Conservation (phyloP, 2,329 filamentous ascomycete species). For the Golovinomyces cichoracearum region DNA sequence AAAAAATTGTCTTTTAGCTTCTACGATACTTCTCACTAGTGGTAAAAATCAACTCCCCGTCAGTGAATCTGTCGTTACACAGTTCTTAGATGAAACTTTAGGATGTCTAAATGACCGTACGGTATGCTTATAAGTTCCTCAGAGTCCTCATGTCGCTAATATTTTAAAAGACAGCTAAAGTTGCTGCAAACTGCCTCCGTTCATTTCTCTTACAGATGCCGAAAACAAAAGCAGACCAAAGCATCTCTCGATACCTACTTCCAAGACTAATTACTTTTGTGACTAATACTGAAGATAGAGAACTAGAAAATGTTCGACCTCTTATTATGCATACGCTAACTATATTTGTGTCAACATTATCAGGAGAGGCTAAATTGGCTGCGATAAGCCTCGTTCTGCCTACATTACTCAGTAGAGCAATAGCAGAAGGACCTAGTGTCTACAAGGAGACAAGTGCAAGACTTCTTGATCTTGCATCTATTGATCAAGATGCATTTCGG, state of each 20-base stretch:
- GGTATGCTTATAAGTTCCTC: slow-evolving; percentile 19
- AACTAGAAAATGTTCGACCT: slow-evolving; percentile 49
- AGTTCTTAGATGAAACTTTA: slow-evolving; percentile 54
- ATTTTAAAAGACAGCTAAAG: slow-evolving; percentile 42
- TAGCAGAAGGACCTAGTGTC: slow-evolving; percentile 28
- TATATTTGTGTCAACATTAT: slow-evolving; percentile 33
- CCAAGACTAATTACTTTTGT: slow-evolving; percentile 55
- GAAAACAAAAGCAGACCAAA: slow-evolving; percentile 39
- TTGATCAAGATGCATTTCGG: slow-evolving; percentile 48
- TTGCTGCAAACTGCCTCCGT: slow-evolving; percentile 70
- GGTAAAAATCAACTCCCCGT: slow-evolving; percentile 48
- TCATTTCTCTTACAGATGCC: slow-evolving; percentile 48
- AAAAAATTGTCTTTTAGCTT: slow-evolving; percentile 73
- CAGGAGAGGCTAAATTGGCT: slow-evolving; percentile 23
- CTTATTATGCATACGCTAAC: slow-evolving; percentile 51
- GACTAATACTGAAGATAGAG: slow-evolving; percentile 41
- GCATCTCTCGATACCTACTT: slow-evolving; percentile 47
- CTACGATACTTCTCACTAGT: slow-evolving; percentile 68
- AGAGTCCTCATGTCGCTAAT: background rate
- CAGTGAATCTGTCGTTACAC: slow-evolving; percentile 45
- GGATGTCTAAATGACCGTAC: slow-evolving; percentile 62
- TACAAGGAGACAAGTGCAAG: slow-evolving; percentile 51
- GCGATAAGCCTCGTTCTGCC: slow-evolving; percentile 57
- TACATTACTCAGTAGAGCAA: slow-evolving; percentile 46
- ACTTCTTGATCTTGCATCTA: slow-evolving; percentile 56